Percentiles rank a stretch among this genome's conserved stretches.
Conservation (phyloP, 495 filamentous ascomycete genomes). For the Mycothermus thermophilus region DNA sequence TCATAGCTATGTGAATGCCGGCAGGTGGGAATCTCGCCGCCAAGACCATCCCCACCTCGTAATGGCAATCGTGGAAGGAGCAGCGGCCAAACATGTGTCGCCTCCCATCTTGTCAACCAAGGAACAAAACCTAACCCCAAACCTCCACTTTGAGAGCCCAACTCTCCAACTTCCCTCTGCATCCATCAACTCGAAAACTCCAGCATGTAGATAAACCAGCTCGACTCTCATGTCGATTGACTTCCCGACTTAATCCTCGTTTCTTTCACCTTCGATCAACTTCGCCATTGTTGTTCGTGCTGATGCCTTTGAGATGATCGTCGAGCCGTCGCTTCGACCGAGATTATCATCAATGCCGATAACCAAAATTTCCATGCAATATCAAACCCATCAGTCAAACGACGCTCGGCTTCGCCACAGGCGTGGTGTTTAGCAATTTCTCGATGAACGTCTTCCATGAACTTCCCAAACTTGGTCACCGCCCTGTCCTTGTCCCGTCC, state of each 20-base stretch:
- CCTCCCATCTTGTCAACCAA: too few species aligned
- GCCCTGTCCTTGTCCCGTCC: too few species aligned
- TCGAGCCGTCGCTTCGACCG: neutral
- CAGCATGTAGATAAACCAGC: neutral
- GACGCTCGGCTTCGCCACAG: too few species aligned
- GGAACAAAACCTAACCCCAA: neutral
- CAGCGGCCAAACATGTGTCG: too few species aligned
- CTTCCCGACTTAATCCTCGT: neutral
- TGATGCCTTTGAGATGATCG: neutral
- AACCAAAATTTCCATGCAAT: too few species aligned
- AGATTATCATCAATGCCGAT: too few species aligned
- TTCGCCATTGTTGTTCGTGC: neutral
- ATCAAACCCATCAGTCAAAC: too few species aligned
- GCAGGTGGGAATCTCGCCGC: neutral
- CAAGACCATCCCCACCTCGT: neutral
- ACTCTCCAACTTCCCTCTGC: neutral
- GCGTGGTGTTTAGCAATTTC: too few species aligned
- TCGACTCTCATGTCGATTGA: neutral
- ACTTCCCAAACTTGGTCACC: too few species aligned
- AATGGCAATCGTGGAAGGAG: neutral
- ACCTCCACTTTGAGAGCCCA: neutral
- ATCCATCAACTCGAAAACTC: neutral
- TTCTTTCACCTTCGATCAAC: neutral
- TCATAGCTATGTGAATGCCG: too few species aligned
- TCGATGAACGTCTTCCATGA: too few species aligned